Evolutionary conservation across 768 basidiomycete species (phyloP).

Genomic region (Suillus brevipes): DNA sequence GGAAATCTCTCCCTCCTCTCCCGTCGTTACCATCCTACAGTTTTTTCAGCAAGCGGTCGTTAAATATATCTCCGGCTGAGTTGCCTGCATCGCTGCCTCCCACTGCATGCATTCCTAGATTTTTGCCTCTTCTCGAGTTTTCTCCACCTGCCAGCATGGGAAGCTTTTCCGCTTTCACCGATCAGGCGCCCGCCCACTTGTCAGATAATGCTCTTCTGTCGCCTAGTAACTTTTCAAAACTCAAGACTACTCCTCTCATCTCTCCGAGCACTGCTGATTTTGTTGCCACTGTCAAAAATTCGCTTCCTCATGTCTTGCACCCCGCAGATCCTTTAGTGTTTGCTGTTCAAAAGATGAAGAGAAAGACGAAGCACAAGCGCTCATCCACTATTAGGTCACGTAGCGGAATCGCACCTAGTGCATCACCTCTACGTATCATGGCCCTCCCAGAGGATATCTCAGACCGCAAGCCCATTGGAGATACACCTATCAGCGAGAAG

Average conservation of each 20-base stretch:
- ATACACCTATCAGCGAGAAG: conserved; percentile 3
- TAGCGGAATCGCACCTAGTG: conserved; percentile 12
- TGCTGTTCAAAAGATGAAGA: conserved; percentile 8
- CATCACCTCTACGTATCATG: conserved; percentile 7
- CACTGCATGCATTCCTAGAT: neutral
- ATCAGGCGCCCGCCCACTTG: neutral
- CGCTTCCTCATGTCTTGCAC: neutral
- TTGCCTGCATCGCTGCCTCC: neutral
- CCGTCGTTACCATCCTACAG: conserved; percentile 22
- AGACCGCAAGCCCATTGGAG: neutral
- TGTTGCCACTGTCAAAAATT: neutral
- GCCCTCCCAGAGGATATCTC: neutral
- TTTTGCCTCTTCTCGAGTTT: conserved; percentile 22
- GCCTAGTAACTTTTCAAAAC: neutral
- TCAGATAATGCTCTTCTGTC: neutral
- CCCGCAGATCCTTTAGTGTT: conserved; percentile 5
- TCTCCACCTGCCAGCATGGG: conserved; percentile 18
- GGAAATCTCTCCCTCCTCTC: conserved; percentile 22
- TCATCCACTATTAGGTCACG: conserved; percentile 12
- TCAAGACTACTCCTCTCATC: neutral
- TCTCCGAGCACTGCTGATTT: neutral
- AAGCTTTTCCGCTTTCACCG: conserved; percentile 10
- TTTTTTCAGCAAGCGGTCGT: neutral
- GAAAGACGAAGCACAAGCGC: conserved; percentile 9
- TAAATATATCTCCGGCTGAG: neutral